Conservation (phyloP, 768 basidiomycete species). For the Obba rivulosa region DNA sequence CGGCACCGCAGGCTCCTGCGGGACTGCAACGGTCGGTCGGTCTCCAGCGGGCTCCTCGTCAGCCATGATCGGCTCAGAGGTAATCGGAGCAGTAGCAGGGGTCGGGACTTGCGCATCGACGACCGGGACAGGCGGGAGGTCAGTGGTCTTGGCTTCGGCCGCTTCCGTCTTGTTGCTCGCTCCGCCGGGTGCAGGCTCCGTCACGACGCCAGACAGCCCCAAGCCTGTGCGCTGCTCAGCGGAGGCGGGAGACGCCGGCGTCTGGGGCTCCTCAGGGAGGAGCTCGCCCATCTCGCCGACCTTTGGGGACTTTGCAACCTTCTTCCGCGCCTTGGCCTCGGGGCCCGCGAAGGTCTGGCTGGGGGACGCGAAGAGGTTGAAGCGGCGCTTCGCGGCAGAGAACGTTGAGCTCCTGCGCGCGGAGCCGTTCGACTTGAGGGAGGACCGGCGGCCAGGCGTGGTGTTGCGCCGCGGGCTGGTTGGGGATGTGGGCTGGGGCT, state of each 20-base stretch:
- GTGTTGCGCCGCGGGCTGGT: constrained; percentile 17
- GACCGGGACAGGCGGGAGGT: constrained; percentile 8
- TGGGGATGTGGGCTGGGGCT: constrained; percentile 18
- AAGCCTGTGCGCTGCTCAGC: not conserved
- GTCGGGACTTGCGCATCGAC: not conserved
- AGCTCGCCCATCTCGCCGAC: constrained; percentile 73
- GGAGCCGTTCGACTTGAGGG: constrained; percentile 21
- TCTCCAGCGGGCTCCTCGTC: constrained; percentile 14
- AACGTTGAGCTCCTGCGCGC: constrained; percentile 35
- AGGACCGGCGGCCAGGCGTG: constrained; percentile 22
- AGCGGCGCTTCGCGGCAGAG: constrained; percentile 51
- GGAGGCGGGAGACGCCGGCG: constrained; percentile 4
- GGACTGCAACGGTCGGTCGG: constrained; percentile 7
- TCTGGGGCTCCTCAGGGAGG: constrained; percentile 41
- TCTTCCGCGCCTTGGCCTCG: constrained; percentile 18
- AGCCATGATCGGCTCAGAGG: constrained; percentile 10
- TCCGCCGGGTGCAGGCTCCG: not conserved
- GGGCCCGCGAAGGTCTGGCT: constrained; percentile 10
- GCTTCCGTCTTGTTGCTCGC: not conserved
- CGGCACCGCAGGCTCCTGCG: constrained; percentile 8
- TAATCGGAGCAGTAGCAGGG: constrained; percentile 6
- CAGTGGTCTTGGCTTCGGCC: too few relatives aligned
- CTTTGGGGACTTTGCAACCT: constrained; percentile 26
- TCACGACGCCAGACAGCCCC: not conserved
- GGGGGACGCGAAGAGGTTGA: constrained; percentile 51